Evolutionary conservation across 257 asterid genomes (phyloP).

Genomic region (Knoxia roxburghii): DNA sequence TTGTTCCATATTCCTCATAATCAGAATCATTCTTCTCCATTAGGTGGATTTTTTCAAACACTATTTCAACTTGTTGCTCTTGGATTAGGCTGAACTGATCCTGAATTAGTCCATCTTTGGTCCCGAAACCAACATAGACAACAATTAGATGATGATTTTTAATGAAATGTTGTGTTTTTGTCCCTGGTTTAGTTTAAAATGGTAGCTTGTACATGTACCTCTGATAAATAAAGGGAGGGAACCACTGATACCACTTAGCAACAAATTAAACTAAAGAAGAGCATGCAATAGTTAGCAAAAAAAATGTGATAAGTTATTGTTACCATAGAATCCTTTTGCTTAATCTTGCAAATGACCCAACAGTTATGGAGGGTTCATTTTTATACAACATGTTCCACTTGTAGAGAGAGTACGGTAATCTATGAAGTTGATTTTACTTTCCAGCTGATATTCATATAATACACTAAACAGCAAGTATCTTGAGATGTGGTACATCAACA

Average conservation of each 20-base stretch:
- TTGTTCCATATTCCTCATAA: slow-evolving; percentile 13
- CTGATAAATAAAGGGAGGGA: not conserved
- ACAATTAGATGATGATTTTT: too few species aligned
- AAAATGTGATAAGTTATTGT: not conserved
- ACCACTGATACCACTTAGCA: not conserved
- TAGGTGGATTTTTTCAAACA: slow-evolving; percentile 25
- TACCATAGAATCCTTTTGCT: not conserved
- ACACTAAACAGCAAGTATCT: too few species aligned
- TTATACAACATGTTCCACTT: not conserved
- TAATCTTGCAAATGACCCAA: not conserved
- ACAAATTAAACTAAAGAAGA: too few species aligned
- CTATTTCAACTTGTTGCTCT: slow-evolving; percentile 12
- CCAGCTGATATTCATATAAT: too few species aligned
- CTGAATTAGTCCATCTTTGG: slow-evolving; percentile 13
- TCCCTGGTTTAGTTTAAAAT: not conserved
- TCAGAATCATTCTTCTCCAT: slow-evolving; percentile 19
- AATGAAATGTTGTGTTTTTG: not conserved
- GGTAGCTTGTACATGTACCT: slow-evolving; percentile 33
- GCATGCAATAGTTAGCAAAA: not conserved
- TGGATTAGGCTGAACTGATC: slow-evolving; percentile 7
- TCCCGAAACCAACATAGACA: slow-evolving; percentile 20
- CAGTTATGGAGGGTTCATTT: not conserved
- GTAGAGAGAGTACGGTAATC: not conserved
- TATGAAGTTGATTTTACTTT: not conserved
- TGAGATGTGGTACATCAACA: too few species aligned